These are phyloP conservation scores for sweet orange (Citrus sinensis) DNA, from an alignment of 345 rosid species.

Conservation along the genomic window DNA sequence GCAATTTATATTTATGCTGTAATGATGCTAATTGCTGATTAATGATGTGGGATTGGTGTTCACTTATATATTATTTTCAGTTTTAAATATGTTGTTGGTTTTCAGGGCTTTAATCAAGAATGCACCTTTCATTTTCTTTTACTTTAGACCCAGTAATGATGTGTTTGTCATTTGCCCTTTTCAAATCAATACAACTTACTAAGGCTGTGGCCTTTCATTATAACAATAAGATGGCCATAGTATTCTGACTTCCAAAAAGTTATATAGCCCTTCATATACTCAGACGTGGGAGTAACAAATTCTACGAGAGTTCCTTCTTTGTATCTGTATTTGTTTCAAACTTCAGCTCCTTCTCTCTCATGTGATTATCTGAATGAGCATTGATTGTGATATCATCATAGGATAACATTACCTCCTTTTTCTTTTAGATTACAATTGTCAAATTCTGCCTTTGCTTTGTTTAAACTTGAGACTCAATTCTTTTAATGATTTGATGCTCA, in stretches of 20 bases:
- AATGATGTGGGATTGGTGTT: background rate
- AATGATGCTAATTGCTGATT: background rate
- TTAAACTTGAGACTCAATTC: conserved; percentile 7
- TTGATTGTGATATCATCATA: background rate
- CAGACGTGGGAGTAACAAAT: background rate
- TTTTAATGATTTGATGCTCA: conserved; percentile 19
- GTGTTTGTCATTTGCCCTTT: background rate
- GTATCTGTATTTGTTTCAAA: background rate
- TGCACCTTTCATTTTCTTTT: background rate
- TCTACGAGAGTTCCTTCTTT: background rate
- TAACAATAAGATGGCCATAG: background rate
- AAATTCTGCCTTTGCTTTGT: background rate
- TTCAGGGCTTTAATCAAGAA: background rate
- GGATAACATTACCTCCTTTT: background rate
- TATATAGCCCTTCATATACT: background rate
- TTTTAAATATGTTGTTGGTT: background rate
- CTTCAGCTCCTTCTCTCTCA: background rate
- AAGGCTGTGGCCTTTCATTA: background rate
- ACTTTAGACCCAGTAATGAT: background rate
- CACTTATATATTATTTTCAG: background rate
- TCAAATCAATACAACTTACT: background rate
- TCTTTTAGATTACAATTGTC: background rate
- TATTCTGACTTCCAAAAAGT: background rate
- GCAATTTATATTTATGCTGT: background rate
- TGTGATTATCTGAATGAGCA: background rate